phyloP scores from a whole-genome alignment of 768 basidiomycete species.

The Suillus bovinus region DNA sequence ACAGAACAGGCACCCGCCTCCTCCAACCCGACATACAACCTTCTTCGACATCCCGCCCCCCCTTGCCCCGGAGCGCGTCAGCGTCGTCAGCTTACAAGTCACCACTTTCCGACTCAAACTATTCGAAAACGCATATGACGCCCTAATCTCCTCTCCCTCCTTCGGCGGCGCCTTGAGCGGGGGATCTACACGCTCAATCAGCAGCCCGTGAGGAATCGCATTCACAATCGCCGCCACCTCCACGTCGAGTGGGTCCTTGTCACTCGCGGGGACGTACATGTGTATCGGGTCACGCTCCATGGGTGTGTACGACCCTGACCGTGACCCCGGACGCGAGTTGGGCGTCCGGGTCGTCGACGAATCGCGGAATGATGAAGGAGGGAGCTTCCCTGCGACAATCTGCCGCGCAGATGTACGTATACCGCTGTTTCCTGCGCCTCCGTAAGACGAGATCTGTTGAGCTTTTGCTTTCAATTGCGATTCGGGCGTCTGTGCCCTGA shows the following conservation, averaged over 20 bases:
- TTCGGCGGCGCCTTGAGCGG: constrained; percentile 63
- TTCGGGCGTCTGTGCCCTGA: constrained; percentile 72
- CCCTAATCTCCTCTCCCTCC: constrained; percentile 78
- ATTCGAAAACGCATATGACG: constrained; percentile 82
- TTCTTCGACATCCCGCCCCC: constrained; percentile 63
- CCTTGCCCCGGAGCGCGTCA: constrained; percentile 58
- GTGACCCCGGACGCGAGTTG: constrained; percentile 61
- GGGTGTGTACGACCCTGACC: constrained; percentile 65
- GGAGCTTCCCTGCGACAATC: constrained; percentile 42
- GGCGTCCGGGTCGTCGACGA: constrained; percentile 52
- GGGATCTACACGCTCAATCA: constrained; percentile 80
- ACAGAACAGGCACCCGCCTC: constrained; percentile 50
- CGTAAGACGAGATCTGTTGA: constrained; percentile 58
- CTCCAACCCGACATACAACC: constrained; percentile 90
- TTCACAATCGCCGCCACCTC: constrained; percentile 80
- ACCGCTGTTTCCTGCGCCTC: constrained; percentile 26
- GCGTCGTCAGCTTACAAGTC: constrained; percentile 77
- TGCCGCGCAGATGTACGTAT: constrained; percentile 41
- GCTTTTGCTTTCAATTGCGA: constrained; percentile 57
- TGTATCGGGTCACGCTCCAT: constrained; percentile 53
- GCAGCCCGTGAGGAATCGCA: constrained; percentile 71
- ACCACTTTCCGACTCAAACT: constrained; percentile 71
- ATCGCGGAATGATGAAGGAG: constrained; percentile 80
- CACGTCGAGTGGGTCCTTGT: constrained; percentile 77
- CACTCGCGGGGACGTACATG: constrained; percentile 64